Base-by-base conservation (phyloP, 208 protist species). In the Crithidia thermophila region DNA sequence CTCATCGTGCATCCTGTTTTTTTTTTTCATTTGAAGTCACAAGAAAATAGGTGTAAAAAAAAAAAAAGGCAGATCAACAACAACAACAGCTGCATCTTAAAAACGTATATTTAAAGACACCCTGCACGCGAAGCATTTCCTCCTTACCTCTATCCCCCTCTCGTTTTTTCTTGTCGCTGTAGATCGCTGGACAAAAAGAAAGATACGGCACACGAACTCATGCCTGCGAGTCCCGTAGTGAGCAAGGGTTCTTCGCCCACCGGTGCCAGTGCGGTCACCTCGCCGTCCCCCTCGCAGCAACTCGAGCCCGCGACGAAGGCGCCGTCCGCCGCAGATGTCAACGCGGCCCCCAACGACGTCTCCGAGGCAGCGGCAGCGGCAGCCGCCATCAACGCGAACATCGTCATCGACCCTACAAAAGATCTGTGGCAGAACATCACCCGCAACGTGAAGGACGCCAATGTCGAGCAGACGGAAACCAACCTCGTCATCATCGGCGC, bases 391-490 rank as follows among this genome's bases (percentile, higher is more conserved):
- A 67, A 57, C 50, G 70, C 79, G 8, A 59, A 60, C 18, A 80
- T 94, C 27, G 46, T 79, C 23, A 75, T 96, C 20, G 89, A 97
- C 65, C 67, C 79, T 1, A 94, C 83, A 8, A 94, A 94, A 52
- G 89, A 94, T 37, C 71, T 97, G 20, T 97, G 91, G 91, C 77
- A 87, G 63, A 97, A 97, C 77, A 97, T 97, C 56, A 62, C 80
- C 11, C 65, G 71, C 23, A 95, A 94, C 72, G 84, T 90, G 43
- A 86, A 83, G 69, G 87, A 91, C 21, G 72, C 68, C 23, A 76
- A 58, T 18, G 58, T 78, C 6, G 85, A 93, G 61, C 67, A 78
- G 60, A 84, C 71, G 0, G 89, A 97, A 46, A 83, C 76, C 10
- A 91, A 86, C 40, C 43, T 95, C 8, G 62, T 95, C 18, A 62